Percentiles rank a stretch among this genome's conserved stretches.
phyloP scores from a whole-genome alignment of 495 filamentous ascomycete genomes.

The Penicillium bovifimosum region DNA sequence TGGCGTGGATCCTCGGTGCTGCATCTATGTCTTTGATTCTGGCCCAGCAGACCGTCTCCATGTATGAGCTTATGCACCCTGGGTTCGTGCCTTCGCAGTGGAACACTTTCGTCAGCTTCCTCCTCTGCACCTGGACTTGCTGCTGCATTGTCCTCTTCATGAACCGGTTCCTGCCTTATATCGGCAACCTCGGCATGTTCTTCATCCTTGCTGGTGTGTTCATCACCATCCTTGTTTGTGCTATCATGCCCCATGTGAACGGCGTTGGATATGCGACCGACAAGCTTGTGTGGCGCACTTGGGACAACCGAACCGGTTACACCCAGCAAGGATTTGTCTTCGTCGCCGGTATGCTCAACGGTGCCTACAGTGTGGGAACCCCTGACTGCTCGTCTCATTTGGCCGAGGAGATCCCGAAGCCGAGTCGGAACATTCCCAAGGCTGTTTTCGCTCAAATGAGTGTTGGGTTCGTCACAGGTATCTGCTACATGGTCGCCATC shows the following conservation, averaged over 20 bases:
- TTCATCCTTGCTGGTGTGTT: slow-evolving; percentile 64
- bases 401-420: slow-evolving; percentile 72
- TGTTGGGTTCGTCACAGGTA: slow-evolving; percentile 45
- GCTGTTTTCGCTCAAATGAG: slow-evolving; percentile 46
- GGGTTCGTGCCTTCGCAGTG: slow-evolving; percentile 57
- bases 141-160: slow-evolving; percentile 61
- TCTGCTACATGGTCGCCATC: slow-evolving; percentile 48
- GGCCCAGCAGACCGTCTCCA: slow-evolving; percentile 58
- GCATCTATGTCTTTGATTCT: slow-evolving; percentile 65
- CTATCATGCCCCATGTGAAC: slow-evolving; percentile 60
- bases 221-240: slow-evolving; percentile 67
- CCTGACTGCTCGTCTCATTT: slow-evolving; percentile 73
- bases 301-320: slow-evolving; percentile 65
- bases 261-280: slow-evolving; percentile 46
- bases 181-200: slow-evolving; percentile 63
- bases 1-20: slow-evolving; percentile 63
- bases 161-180: slow-evolving; percentile 60
- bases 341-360: slow-evolving; percentile 75
- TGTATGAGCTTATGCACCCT: slow-evolving; percentile 69
- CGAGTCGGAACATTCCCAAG: slow-evolving; percentile 45
- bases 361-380: slow-evolving; percentile 78
- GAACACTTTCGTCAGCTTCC: slow-evolving; percentile 70
- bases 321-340: slow-evolving; percentile 69
- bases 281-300: slow-evolving; percentile 57
- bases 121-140: slow-evolving; percentile 62